Conservation (phyloP, 2,329 filamentous ascomycete species). For the Aspergillus aculeatus region DNA sequence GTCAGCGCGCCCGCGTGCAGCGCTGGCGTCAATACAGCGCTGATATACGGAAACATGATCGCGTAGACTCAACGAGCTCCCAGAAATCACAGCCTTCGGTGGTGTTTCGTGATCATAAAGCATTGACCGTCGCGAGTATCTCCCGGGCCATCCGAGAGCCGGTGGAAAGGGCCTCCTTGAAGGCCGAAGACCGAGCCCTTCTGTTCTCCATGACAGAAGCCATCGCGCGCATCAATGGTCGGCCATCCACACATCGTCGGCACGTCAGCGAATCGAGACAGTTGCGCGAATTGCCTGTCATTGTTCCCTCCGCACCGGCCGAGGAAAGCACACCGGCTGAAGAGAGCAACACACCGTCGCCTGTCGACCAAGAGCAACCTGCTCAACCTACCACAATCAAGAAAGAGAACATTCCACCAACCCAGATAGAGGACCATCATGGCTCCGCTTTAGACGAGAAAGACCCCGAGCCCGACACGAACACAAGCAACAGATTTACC, state of each 20-base stretch:
- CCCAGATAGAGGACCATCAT: background rate
- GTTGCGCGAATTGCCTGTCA: conserved; percentile 1
- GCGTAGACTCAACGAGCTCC: background rate
- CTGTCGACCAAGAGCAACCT: background rate
- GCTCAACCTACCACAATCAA: background rate
- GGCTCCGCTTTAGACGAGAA: background rate
- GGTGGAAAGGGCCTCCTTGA: conserved; percentile 21
- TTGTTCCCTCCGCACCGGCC: background rate
- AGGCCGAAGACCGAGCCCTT: conserved; percentile 32
- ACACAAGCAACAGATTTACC: conserved; percentile 35
- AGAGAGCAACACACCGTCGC: background rate
- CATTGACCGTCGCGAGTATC: conserved; percentile 40
- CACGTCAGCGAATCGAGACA: background rate
- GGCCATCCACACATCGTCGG: conserved; percentile 11
- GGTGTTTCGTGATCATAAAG: conserved; percentile 38
- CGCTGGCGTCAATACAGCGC: conserved; percentile 71
- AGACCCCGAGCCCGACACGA: conserved; percentile 2
- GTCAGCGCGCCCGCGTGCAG: conserved; percentile 66
- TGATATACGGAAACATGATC: conserved; percentile 24
- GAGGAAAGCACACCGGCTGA: background rate
- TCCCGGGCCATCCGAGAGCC: conserved; percentile 35
- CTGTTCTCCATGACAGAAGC: conserved; percentile 36
- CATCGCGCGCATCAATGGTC: conserved; percentile 30
- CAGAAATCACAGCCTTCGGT: conserved; percentile 21
- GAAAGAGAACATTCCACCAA: background rate